Evolutionary conservation across 108 stramenopile genomes (phyloP).

Genomic region (Phaeodactylum tricornutum): DNA sequence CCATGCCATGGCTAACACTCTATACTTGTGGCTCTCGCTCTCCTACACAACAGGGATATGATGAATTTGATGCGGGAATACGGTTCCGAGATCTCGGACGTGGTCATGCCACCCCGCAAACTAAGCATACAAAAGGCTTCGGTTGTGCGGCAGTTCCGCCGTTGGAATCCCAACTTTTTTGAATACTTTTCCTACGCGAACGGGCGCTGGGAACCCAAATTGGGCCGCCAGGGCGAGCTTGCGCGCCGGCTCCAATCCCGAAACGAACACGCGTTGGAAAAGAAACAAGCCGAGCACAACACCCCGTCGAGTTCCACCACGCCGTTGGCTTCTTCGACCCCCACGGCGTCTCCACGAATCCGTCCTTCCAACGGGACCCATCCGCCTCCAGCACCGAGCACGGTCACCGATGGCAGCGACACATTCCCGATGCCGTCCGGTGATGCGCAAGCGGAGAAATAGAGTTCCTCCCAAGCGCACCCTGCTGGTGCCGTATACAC

Average conservation of each 20-base stretch:
- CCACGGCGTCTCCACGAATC: too few species aligned
- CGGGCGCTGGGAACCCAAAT: slow-evolving; percentile 38
- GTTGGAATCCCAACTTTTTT: slow-evolving; percentile 49
- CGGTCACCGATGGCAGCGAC: too few species aligned
- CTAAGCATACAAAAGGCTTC: slow-evolving; percentile 27
- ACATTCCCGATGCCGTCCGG: too few species aligned
- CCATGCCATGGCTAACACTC: background rate
- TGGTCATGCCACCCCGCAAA: slow-evolving; percentile 23
- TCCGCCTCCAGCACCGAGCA: too few species aligned
- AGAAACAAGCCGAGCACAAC: too few species aligned
- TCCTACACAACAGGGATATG: slow-evolving; percentile 28
- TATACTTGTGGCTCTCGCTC: background rate
- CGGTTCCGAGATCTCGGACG: slow-evolving; percentile 44
- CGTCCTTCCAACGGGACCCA: too few species aligned
- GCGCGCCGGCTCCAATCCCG: slow-evolving; percentile 26
- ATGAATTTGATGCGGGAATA: slow-evolving; percentile 39
- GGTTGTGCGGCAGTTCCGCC: slow-evolving; percentile 43
- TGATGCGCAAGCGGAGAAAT: too few species aligned
- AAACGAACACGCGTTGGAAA: background rate
- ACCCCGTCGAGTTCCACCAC: too few species aligned
- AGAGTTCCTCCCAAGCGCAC: too few species aligned
- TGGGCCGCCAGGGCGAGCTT: slow-evolving; percentile 33
- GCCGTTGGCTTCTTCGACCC: too few species aligned
- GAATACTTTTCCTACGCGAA: slow-evolving; percentile 28
- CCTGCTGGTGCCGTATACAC: too few species aligned